These are phyloP conservation scores for Xylaria grammica DNA, from an alignment of 495 filamentous ascomycete species.

Conservation along the genomic window DNA sequence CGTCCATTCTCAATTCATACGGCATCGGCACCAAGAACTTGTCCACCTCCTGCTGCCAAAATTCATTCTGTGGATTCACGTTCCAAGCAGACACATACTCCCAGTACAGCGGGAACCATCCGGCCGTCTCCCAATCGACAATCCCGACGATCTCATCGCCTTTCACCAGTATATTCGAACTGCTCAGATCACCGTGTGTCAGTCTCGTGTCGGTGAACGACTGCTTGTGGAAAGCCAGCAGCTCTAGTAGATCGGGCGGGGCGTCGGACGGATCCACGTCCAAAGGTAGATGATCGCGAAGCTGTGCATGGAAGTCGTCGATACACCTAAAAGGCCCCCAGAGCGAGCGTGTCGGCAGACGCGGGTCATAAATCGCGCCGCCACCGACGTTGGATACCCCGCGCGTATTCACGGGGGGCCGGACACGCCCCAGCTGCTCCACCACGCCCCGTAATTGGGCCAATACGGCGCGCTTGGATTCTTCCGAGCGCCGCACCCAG, in stretches of 20 bases:
- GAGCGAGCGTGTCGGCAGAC: conserved; percentile 38
- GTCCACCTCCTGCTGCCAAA: conserved; percentile 55
- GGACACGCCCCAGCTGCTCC: conserved; percentile 46
- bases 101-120: conserved; percentile 59
- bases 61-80: conserved; percentile 54
- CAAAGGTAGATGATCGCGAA: conserved; percentile 36
- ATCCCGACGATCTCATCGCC: conserved; percentile 49
- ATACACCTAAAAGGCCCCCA: conserved; percentile 47
- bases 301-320: neutral
- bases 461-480: conserved; percentile 51
- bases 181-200: conserved; percentile 44
- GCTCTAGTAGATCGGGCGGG: conserved; percentile 42
- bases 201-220: conserved; percentile 26
- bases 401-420: conserved; percentile 38
- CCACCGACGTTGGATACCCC: conserved; percentile 46
- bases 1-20: conserved; percentile 55
- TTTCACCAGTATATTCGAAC: conserved; percentile 38
- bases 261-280: conserved; percentile 35
- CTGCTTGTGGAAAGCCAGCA: conserved; percentile 38
- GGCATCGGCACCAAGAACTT: conserved; percentile 54
- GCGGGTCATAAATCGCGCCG: conserved; percentile 48
- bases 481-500: conserved; percentile 38
- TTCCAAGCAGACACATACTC: conserved; percentile 47
- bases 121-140: conserved; percentile 59
- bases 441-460: conserved; percentile 49